Percentiles rank a stretch among this genome's conserved stretches.
Evolutionary conservation across 1,139 yeast genomes (phyloP).

Genomic region (Pichia sp.): DNA sequence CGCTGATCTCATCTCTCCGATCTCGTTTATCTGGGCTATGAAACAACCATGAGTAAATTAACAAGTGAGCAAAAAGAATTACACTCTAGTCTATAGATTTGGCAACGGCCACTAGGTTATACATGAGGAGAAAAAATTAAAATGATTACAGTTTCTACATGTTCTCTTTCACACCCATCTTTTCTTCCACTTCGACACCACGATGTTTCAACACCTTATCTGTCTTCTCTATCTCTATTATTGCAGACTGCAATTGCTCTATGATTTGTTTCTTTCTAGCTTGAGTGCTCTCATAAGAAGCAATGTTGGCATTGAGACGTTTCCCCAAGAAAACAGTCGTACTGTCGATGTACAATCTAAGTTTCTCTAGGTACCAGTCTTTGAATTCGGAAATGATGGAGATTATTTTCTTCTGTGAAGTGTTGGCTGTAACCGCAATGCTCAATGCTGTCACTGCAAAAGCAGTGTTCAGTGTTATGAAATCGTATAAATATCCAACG

Average conservation of each 20-base stretch:
- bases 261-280: constrained; percentile 13
- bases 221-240: constrained; percentile 13
- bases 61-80: background rate
- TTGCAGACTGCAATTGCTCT: constrained; percentile 9
- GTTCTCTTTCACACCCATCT: background rate
- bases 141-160: background rate
- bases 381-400: constrained; percentile 24
- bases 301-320: constrained; percentile 20
- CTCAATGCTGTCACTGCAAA: constrained; percentile 30
- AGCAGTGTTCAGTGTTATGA: constrained; percentile 29
- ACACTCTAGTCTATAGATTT: background rate
- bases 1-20: too few species aligned
- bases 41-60: background rate
- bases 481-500: constrained; percentile 29
- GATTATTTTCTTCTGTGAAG: constrained; percentile 25
- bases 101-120: background rate
- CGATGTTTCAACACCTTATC: constrained; percentile 14
- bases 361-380: constrained; percentile 28
- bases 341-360: constrained; percentile 28
- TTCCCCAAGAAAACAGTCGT: constrained; percentile 21
- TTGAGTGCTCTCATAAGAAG: constrained; percentile 17
- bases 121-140: background rate
- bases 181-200: background rate
- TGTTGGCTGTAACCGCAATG: constrained; percentile 28
- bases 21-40: too few species aligned